Percentiles rank a stretch among this genome's conserved stretches.
Conservation (phyloP, 1,139 yeast genomes). For the Candida neerlandica region DNA sequence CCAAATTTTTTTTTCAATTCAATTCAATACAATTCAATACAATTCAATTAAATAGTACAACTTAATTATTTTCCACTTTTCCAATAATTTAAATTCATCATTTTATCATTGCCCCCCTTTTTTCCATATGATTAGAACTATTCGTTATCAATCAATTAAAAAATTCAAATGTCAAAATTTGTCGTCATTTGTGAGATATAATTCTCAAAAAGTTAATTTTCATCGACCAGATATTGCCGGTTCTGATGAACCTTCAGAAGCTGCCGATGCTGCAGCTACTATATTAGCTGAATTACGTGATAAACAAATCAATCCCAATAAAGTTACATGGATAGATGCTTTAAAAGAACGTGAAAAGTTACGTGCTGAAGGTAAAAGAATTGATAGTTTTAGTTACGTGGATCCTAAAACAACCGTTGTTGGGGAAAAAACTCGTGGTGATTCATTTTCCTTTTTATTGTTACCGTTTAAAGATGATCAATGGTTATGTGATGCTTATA, state of each 20-base stretch:
- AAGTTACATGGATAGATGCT: slow-evolving; percentile 85
- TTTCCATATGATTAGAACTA: slow-evolving; percentile 3
- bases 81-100: too few relatives aligned
- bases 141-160: slow-evolving; percentile 1
- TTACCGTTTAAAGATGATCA: slow-evolving; percentile 85
- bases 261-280: slow-evolving; percentile 72
- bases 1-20: not conserved
- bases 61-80: too few relatives aligned
- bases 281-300: slow-evolving; percentile 55
- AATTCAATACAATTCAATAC: too few relatives aligned
- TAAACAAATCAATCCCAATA: slow-evolving; percentile 41
- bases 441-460: slow-evolving; percentile 71
- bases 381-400: slow-evolving; percentile 70
- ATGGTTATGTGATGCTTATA: slow-evolving; percentile 83
- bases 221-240: slow-evolving; percentile 45
- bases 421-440: slow-evolving; percentile 71
- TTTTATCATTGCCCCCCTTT: too few relatives aligned
- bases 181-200: slow-evolving; percentile 7
- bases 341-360: slow-evolving; percentile 73
- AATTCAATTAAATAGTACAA: not conserved
- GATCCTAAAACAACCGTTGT: slow-evolving; percentile 75
- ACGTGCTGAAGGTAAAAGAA: slow-evolving; percentile 65
- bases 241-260: slow-evolving; percentile 50
- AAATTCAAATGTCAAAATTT: not conserved
- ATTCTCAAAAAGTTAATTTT: slow-evolving; percentile 22